Base-by-base conservation (phyloP, 345 rosid genomes). In the Moricandia moricandioides region DNA sequence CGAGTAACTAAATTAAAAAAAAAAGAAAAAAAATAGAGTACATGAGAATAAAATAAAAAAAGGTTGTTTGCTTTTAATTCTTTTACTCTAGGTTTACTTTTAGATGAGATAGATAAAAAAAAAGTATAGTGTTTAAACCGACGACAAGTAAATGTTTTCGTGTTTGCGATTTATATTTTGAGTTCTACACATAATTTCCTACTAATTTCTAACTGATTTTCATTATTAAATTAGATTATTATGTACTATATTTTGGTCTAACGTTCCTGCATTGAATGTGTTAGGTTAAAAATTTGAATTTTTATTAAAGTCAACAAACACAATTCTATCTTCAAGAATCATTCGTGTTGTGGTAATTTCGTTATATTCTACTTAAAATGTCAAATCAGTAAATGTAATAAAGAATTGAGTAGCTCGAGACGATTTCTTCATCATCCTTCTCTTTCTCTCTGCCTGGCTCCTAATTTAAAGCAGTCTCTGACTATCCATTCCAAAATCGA, bases 401-500 rank as follows among this genome's bases (percentile, higher is more conserved):
- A 45, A 47, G 4, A 68, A 63, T 55, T 63, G 65, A 18, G 70
- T 70, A 62, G 75, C 75, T 69, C 79, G 75, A 76, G 71, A 76
- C 9, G 17, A 43, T 63, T 63, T 70, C 65, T 70, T 55, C 70
- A 21, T 43, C 49, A 43, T 69, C 11, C 8, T 58, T 34, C 29
- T 59, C 29, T 56, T 37, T 72, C 16, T 49, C 40, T 30, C 16
- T 27, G 72, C 51, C 66, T 74, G 16, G 18, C 45, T 29, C 47
- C 1, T 63, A 76, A 21, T 21, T 21, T 21, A 21, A 21, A 54
- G 70, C 31, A 70, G 69, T 76, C 59, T 77, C 72, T 77, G 47
- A 77, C 76, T 71, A 68, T 71, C 80, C 72, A 49, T 58, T 65
- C 57, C 76, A 65, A 8, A 21, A 71, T 71, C 76, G n/a, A 34